Evolutionary conservation across 495 filamentous ascomycete species (phyloP).

Genomic region (Pyronema omphalodes): DNA sequence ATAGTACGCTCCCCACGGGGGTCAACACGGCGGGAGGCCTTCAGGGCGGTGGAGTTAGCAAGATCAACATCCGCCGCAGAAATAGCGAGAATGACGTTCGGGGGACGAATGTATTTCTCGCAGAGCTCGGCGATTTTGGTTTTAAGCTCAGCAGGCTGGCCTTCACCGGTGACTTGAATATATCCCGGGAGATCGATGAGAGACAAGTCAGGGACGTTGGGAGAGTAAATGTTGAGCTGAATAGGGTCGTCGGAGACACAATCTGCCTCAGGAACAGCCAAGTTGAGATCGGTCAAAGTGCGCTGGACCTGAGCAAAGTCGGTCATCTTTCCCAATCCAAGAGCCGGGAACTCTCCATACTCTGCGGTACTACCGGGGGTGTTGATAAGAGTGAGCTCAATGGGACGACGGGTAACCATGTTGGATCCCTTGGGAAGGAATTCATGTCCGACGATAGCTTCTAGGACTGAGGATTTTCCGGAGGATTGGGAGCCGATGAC

Average conservation of each 20-base stretch:
- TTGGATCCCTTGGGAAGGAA: constrained; percentile 95
- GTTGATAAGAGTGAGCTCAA: constrained; percentile 92
- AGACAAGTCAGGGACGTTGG: constrained; percentile 86
- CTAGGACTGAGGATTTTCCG: constrained; percentile 91
- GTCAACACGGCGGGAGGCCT: constrained; percentile 80
- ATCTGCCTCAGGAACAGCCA: constrained; percentile 71
- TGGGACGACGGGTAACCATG: constrained; percentile 93
- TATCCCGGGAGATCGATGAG: constrained; percentile 94
- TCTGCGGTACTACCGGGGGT: constrained; percentile 78
- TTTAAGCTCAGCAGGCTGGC: constrained; percentile 83
- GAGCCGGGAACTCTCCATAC: constrained; percentile 89
- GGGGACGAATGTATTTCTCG: constrained; percentile 92
- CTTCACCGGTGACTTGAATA: constrained; percentile 79
- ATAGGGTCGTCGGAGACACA: constrained; percentile 96
- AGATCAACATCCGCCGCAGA: constrained; percentile 95
- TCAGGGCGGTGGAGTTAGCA: constrained; percentile 83
- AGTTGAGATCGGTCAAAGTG: constrained; percentile 85
- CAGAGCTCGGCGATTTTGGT: constrained; percentile 91
- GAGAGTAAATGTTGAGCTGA: constrained; percentile 84
- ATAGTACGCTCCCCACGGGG: constrained; percentile 91
- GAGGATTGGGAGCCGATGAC: constrained; percentile 97
- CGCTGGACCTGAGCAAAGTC: constrained; percentile 87
- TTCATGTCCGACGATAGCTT: constrained; percentile 95
- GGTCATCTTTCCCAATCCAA: constrained; percentile 75
- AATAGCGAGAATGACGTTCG: constrained; percentile 92